These are phyloP conservation scores for Pichia manshurica DNA, from an alignment of 805 yeast genomes.

Conservation along the genomic window DNA sequence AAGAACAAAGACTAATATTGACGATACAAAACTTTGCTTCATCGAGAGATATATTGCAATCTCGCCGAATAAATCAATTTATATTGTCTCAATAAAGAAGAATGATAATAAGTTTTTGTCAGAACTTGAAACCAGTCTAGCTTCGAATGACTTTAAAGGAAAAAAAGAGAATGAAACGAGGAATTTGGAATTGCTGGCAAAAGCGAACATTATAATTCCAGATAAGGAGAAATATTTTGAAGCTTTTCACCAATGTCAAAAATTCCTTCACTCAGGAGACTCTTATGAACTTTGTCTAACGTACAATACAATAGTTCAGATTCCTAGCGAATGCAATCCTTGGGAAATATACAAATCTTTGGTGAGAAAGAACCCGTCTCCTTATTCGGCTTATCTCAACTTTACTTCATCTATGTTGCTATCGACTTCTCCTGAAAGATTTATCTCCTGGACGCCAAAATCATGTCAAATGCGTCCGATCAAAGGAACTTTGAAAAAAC, in stretches of 20 bases:
- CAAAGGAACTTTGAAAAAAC: conserved; percentile 86
- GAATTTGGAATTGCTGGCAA: neutral
- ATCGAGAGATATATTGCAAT: conserved; percentile 59
- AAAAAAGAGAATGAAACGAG: neutral
- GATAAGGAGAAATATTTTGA: conserved; percentile 45
- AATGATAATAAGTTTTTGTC: conserved; percentile 36
- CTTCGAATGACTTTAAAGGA: neutral
- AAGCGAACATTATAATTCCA: conserved; percentile 38
- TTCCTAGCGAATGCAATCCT: conserved; percentile 45
- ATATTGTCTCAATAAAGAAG: conserved; percentile 45
- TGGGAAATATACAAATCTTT: conserved; percentile 81
- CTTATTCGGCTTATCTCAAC: conserved; percentile 76
- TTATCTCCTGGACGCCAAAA: conserved; percentile 65
- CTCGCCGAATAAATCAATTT: conserved; percentile 43
- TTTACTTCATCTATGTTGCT: conserved; percentile 61
- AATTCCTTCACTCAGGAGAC: conserved; percentile 68
- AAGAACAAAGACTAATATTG: conserved; percentile 38
- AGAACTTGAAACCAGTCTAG: neutral
- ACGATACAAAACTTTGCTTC: conserved; percentile 72
- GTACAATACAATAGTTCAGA: conserved; percentile 54
- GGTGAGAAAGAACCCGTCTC: conserved; percentile 78
- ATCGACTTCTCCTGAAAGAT: conserved; percentile 93
- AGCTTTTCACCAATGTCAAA: conserved; percentile 60
- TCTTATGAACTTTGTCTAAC: conserved; percentile 93
- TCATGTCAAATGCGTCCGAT: conserved; percentile 85